phyloP scores from a whole-genome alignment of 83 land plant genomes.

The Diphasiastrum complanatum region DNA sequence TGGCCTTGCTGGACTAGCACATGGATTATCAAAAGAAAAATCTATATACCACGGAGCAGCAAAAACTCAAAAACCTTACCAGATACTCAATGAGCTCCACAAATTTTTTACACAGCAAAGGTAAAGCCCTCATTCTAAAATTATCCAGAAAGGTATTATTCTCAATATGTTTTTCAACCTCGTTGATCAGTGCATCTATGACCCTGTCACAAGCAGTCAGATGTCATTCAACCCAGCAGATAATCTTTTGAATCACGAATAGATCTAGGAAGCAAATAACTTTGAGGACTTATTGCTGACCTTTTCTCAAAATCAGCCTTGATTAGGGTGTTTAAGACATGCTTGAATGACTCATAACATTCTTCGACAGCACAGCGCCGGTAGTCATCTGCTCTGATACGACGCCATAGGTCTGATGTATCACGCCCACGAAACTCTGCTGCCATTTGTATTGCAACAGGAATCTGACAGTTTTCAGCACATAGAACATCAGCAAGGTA shows the following conservation, averaged over 20 bases:
- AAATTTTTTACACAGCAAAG: slow-evolving; percentile 44
- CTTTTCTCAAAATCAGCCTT: slow-evolving; percentile 53
- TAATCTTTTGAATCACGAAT: neutral
- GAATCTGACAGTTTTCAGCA: slow-evolving; percentile 42
- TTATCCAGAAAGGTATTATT: slow-evolving; percentile 35
- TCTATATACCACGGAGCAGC: slow-evolving; percentile 68
- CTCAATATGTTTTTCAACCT: slow-evolving; percentile 45
- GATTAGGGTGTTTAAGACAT: slow-evolving; percentile 37
- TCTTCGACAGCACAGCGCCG: slow-evolving; percentile 74
- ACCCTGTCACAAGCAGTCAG: slow-evolving; percentile 41
- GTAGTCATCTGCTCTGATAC: slow-evolving; percentile 50
- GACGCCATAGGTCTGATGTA: slow-evolving; percentile 56
- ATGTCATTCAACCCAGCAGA: neutral
- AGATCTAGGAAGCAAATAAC: neutral
- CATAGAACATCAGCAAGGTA: slow-evolving; percentile 1
- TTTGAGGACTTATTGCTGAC: slow-evolving; percentile 30
- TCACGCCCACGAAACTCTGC: slow-evolving; percentile 51
- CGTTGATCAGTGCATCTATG: slow-evolving; percentile 39
- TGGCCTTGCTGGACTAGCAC: neutral
- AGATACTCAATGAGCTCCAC: slow-evolving; percentile 51
- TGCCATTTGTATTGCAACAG: slow-evolving; percentile 90
- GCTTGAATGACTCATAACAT: slow-evolving; percentile 58
- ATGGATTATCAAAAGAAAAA: neutral
- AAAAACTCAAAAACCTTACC: slow-evolving; percentile 67
- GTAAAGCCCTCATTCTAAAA: slow-evolving; percentile 60